Percentiles rank a stretch among this genome's conserved stretches.
Conservation (phyloP, 768 basidiomycete species). For the Crassisporium funariophilum region DNA sequence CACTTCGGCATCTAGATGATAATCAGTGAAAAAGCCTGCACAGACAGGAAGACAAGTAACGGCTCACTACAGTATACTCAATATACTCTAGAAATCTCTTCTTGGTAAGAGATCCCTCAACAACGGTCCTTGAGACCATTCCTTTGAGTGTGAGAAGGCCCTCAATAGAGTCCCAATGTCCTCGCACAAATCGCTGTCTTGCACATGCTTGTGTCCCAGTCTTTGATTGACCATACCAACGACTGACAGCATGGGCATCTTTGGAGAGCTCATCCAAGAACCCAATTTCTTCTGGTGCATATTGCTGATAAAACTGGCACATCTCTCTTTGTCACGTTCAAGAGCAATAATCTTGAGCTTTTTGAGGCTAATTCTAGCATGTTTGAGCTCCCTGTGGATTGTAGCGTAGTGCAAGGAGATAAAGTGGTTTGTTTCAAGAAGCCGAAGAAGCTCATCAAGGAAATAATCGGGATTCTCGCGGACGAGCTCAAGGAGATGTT, state of each 20-base stretch:
- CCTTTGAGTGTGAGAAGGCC: constrained; percentile 33
- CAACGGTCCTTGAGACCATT: constrained; percentile 25
- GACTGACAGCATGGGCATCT: constrained; percentile 24
- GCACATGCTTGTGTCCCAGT: constrained; percentile 27
- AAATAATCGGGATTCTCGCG: constrained; percentile 24
- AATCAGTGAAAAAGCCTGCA: not conserved
- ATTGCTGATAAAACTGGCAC: constrained; percentile 28
- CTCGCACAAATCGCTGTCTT: constrained; percentile 27
- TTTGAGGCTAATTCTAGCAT: constrained; percentile 27
- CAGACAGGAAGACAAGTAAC: constrained; percentile 1
- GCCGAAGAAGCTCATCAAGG: constrained; percentile 29
- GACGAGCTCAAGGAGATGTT: constrained; percentile 1
- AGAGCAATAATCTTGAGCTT: constrained; percentile 33
- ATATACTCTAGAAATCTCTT: constrained; percentile 26
- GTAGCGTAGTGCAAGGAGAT: constrained; percentile 34
- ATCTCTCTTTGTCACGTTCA: constrained; percentile 28
- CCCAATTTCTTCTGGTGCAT: constrained; percentile 32
- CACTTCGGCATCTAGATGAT: constrained; percentile 19
- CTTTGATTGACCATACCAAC: constrained; percentile 20
- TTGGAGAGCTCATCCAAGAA: constrained; percentile 38
- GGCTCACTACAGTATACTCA: constrained; percentile 25
- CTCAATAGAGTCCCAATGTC: constrained; percentile 24
- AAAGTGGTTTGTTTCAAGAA: constrained; percentile 26
- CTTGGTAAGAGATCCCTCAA: constrained; percentile 31
- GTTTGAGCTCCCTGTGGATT: constrained; percentile 29